Conservation (phyloP, 306 rosid species). For the Acmispon strigosus region DNA sequence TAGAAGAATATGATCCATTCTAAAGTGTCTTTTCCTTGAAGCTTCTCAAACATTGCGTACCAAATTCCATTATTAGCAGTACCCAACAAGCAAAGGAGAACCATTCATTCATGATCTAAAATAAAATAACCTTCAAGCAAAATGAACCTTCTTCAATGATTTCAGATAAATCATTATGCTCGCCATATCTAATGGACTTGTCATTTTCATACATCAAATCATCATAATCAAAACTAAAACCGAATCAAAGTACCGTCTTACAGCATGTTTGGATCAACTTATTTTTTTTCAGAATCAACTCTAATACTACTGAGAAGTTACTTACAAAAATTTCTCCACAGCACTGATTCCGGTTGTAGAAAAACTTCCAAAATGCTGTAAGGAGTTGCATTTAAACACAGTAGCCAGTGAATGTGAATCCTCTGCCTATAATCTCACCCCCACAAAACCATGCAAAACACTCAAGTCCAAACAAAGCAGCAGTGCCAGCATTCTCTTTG, state of each 20-base stretch:
- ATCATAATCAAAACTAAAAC: neutral
- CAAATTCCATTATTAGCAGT: neutral
- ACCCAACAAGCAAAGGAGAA: neutral
- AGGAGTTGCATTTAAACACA: conserved; percentile 19
- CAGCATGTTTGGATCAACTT: too few relatives aligned
- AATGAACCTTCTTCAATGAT: neutral
- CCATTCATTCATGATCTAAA: neutral
- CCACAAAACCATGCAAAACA: conserved; percentile 52
- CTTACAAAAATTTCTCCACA: too few relatives aligned
- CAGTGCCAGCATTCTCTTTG: conserved; percentile 27
- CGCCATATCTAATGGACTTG: neutral
- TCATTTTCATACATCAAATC: conserved; percentile 1
- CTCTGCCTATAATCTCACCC: conserved; percentile 47
- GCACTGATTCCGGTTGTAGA: too few relatives aligned
- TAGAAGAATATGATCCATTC: neutral
- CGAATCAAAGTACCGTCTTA: neutral
- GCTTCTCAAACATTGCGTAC: conserved; percentile 1
- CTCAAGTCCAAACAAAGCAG: conserved; percentile 43
- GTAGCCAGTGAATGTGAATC: conserved; percentile 49
- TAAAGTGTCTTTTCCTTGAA: neutral
- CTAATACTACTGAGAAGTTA: too few relatives aligned
- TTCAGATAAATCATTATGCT: conserved; percentile 25
- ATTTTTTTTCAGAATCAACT: too few relatives aligned
- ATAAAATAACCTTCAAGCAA: neutral
- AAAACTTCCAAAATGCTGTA: too few relatives aligned